Evolutionary conservation across 257 asterid genomes (phyloP), one percentile per base, ranked within the genome.

Genomic region (Jacaranda copaia): DNA sequence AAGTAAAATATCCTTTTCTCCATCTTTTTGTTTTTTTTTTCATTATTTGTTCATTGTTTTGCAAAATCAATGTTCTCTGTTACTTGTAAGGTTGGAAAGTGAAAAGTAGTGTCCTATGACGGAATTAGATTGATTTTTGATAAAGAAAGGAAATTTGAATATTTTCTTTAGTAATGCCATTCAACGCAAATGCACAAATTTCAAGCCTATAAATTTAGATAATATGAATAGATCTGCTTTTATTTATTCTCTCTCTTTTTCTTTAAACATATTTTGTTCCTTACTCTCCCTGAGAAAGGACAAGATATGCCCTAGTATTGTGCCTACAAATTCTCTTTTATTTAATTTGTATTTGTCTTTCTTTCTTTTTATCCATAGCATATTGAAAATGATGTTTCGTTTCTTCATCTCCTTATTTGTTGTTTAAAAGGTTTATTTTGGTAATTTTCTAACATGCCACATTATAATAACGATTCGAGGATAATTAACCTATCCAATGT

Each of bases 341-440:
- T 78, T 74, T 52, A 38, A 20, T 62, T 20, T 43, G 15, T 42
- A 14, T 55, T 25, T 19, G 12, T 3, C 40, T 57, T 25, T 36
- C 66, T 14, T 32, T 69, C 43, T 69, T 15, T 69, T 8, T 42
- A 14, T 45, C 8, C 1, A 14, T 18, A 42, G 13, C 43, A 72
- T 52, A 42, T 42, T 69, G 19, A 53, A 53, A 3, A 5, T 12
- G 3, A 15, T 53, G 25, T 15, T 70, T 15, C 36, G 49, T 67
- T 36, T 35, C 63, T 46, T 68, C 75, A 70, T 70, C 49, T 42
- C 35, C n/a, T 69, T 49, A 18, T 12, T 63, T 75, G 15, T 53
- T 74, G 12, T 74, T 46, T 43, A n/a, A 48, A 51, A 74, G 71
- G 60, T 36, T 74, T 72, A 58, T 57, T 40, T 20, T 25, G 18